Evolutionary conservation across 768 basidiomycete genomes (phyloP), one percentile per base, ranked within the genome.

Genomic region (Phylloporus scabripes): DNA sequence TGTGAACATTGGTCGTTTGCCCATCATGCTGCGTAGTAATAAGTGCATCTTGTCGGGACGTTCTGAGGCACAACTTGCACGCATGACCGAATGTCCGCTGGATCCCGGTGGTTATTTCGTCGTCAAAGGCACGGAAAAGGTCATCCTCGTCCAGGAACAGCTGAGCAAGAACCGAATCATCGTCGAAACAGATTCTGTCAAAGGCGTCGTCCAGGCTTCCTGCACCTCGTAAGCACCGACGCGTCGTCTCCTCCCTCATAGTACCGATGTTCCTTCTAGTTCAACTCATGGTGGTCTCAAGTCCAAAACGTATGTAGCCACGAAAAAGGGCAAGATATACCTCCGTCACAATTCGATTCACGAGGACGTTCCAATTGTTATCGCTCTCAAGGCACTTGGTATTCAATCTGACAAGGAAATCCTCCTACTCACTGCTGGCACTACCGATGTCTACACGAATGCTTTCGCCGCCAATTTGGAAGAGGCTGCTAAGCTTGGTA

Each of bases 51-150:
- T 99, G 57, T 85, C 85, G 15, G 85, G 83, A 4, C 80, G 80
- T 58, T 81, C 71, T 21, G 87, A 91, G 46, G 77, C 80, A 12
- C 82, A 94, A 57, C 75, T 98, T 20, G 96, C 96, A n/a, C 76
- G 81, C 33, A 94, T 97, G 92, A 83, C 80, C 10, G 96, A 99
- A 69, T 99, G 96, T 67, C 96, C 96, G 3, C 76, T 98, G 50
- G 96, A 99, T 71, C 95, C 96, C 10, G 96, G 96, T n/a, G 96
- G 96, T 4, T 98, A 98, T 66, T 99, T 99, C 67, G 87, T 99
- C 50, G 96, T 99, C 45, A 97, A 94, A 70, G 95, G 95, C 32
- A 99, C 95, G 37, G 95, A 99, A 70, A 99, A 98, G 71, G 96
- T 99, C 59, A 99, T 99, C 57, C 75, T 99, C 53, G 95, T 99